Conservation (phyloP, 2,329 filamentous ascomycete genomes). For the Apiospora phragmitis region DNA sequence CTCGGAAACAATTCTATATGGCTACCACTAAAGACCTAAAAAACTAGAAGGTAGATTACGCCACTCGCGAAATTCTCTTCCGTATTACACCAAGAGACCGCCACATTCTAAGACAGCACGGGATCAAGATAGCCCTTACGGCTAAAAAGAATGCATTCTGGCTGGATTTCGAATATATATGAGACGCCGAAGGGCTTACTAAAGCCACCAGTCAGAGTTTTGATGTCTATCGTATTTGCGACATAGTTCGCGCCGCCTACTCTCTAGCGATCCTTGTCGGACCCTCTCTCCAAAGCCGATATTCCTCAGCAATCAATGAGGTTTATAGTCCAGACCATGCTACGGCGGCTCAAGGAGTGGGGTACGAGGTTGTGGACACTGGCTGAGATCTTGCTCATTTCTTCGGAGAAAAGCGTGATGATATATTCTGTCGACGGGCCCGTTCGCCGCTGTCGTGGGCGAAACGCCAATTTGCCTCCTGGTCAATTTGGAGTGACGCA, state of each 20-base stretch:
- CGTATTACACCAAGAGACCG: constrained; percentile 21
- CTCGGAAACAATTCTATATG: constrained; percentile 37
- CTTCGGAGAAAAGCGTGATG: not conserved
- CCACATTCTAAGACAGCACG: constrained; percentile 34
- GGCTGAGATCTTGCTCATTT: constrained; percentile 32
- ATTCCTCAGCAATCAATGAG: not conserved
- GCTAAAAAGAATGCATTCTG: constrained; percentile 42
- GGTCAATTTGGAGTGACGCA: constrained; percentile 40
- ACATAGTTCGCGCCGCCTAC: constrained; percentile 43
- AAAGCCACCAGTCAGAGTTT: constrained; percentile 25
- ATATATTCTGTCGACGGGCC: not conserved
- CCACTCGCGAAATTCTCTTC: constrained; percentile 18
- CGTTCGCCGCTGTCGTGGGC: constrained; percentile 9
- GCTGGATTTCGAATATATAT: constrained; percentile 44
- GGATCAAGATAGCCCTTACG: constrained; percentile 36
- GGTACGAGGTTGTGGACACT: constrained; percentile 43
- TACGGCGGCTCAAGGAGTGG: constrained; percentile 36
- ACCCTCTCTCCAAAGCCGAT: constrained; percentile 25
- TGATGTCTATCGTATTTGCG: constrained; percentile 44
- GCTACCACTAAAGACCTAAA: constrained; percentile 24
- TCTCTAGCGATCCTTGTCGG: constrained; percentile 43
- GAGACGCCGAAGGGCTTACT: constrained; percentile 29
- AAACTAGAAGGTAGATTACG: constrained; percentile 14
- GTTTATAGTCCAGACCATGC: constrained; percentile 30
- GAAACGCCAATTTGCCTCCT: constrained; percentile 41